phyloP scores from a whole-genome alignment of 2,329 filamentous ascomycete species.

The Fusarium anguioides region DNA sequence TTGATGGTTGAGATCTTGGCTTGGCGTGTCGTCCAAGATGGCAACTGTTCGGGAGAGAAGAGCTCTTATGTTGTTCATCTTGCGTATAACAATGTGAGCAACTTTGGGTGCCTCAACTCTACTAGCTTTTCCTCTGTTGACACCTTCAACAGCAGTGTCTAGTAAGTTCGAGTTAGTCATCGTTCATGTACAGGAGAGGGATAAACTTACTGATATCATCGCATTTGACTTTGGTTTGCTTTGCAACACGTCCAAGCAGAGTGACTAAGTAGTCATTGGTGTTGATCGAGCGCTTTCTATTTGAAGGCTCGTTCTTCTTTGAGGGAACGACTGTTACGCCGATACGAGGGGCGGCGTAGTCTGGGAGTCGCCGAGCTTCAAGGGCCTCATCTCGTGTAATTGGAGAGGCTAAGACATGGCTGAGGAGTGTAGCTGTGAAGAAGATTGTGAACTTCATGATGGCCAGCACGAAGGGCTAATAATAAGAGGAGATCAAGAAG shows the following conservation, averaged over 20 bases:
- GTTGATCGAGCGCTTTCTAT: not conserved
- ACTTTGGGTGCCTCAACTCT: not conserved
- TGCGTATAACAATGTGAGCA: not conserved
- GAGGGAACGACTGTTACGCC: accelerated
- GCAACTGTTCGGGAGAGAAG: not conserved
- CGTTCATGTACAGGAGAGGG: accelerated
- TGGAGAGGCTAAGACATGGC: not conserved
- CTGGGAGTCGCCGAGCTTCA: not conserved
- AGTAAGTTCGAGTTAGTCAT: not conserved
- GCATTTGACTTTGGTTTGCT: not conserved
- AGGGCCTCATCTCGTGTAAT: not conserved
- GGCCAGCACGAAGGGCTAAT: not conserved
- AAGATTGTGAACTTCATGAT: slow-evolving; percentile 25
- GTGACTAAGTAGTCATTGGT: not conserved
- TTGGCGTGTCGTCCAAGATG: not conserved
- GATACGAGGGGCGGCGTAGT: not conserved
- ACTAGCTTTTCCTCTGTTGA: not conserved
- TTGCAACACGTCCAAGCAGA: not conserved
- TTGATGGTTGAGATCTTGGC: not conserved
- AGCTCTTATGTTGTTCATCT: slow-evolving; percentile 9
- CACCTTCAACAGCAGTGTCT: not conserved
- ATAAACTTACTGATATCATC: slow-evolving; percentile 3
- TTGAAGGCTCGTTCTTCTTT: not conserved
- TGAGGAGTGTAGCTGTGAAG: not conserved
- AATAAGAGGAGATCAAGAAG: no score